A percentile compares a stretch with the other conserved stretches of the same genome.
Evolutionary conservation across 2,329 filamentous ascomycete species (phyloP).

Genomic region (Colletotrichum kahawae): DNA sequence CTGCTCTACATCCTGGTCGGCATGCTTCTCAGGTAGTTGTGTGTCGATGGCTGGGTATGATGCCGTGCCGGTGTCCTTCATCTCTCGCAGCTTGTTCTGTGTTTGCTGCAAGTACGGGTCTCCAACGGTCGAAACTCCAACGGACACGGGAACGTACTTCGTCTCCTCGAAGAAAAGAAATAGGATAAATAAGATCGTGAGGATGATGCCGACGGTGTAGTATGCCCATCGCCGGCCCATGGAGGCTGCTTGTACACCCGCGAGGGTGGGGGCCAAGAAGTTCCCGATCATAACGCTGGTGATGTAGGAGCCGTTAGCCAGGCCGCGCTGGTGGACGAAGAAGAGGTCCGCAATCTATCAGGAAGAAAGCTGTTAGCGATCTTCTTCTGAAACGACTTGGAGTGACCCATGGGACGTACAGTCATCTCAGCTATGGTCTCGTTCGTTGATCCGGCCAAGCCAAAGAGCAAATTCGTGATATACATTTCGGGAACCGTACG

Average conservation of each 20-base stretch:
- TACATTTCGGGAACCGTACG: conserved; percentile 27
- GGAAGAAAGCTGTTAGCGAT: background rate
- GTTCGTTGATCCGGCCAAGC: conserved; percentile 42
- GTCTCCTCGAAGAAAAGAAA: background rate
- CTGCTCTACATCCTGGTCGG: rapidly evolving
- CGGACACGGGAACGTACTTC: background rate
- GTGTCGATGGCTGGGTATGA: background rate
- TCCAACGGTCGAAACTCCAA: background rate
- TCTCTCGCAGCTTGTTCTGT: background rate
- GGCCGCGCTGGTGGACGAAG: conserved; percentile 27
- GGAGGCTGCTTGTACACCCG: conserved; percentile 27
- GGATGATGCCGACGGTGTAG: background rate
- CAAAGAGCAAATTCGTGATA: conserved; percentile 30
- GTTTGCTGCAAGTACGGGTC: background rate
- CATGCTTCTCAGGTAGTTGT: background rate
- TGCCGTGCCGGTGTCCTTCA: background rate
- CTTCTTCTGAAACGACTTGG: background rate
- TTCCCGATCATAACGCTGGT: conserved; percentile 33
- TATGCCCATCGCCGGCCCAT: conserved; percentile 32
- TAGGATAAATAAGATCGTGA: background rate
- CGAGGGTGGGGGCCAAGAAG: conserved; percentile 35
- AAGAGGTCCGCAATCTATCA: background rate
- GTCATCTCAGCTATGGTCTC: conserved; percentile 44
- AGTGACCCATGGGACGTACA: too few species aligned
- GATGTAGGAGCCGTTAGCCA: conserved; percentile 34